A percentile compares a stretch with the other conserved stretches of the same genome.
These are phyloP conservation scores for Colletotrichum melonis DNA, from an alignment of 2,329 filamentous ascomycete species.

Conservation along the genomic window DNA sequence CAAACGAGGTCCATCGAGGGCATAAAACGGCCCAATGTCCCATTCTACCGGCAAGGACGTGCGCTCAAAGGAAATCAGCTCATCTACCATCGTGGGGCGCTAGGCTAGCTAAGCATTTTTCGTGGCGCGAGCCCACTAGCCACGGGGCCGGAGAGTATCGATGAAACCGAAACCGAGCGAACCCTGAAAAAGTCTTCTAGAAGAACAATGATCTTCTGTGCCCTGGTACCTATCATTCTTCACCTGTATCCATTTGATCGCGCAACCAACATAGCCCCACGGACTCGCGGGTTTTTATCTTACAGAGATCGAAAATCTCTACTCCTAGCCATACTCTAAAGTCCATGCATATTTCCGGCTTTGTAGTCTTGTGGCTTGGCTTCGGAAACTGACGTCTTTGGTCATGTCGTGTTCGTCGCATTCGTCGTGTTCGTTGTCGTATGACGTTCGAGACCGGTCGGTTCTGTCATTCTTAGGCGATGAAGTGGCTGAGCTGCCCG, in stretches of 20 bases:
- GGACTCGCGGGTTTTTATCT: neutral
- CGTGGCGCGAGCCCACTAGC: neutral
- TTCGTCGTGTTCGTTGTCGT: too few relatives aligned
- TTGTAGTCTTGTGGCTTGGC: too few relatives aligned
- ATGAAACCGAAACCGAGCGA: conserved; percentile 23
- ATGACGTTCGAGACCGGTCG: too few relatives aligned
- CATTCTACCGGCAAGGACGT: neutral
- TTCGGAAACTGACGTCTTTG: neutral
- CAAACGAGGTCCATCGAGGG: neutral
- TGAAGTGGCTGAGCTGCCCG: neutral
- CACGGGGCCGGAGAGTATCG: neutral
- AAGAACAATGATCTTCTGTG: conserved; percentile 6
- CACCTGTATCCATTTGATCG: neutral
- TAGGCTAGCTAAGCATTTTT: neutral
- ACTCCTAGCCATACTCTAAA: neutral
- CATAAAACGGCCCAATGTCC: neutral
- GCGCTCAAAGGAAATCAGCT: neutral
- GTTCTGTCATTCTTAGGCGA: neutral
- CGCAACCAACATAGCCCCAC: conserved; percentile 7
- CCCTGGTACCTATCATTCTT: neutral
- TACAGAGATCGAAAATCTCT: neutral
- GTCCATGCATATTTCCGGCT: too few relatives aligned
- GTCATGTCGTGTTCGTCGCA: neutral
- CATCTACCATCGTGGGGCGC: neutral
- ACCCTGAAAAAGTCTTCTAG: conserved; percentile 4